Base-by-base conservation (phyloP, 805 yeast species). In the Candida glaebosa region DNA sequence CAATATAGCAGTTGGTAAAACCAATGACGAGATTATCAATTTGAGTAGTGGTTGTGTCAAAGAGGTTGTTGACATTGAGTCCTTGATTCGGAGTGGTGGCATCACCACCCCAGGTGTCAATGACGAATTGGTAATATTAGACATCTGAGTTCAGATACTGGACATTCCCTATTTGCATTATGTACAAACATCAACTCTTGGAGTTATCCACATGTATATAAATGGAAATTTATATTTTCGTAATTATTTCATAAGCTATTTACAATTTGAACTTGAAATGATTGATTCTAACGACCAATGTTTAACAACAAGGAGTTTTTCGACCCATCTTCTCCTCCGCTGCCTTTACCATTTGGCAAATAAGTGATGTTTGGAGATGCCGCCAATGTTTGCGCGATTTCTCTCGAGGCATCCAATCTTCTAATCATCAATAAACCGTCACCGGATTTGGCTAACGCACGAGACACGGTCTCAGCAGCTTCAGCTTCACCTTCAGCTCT, bases 401-500 rank as follows among this genome's bases (percentile, higher is more conserved):
- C 97, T 71, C 87, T 89, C 25, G 96, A 86, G 1, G 99, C 97
- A 62, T 93, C 99, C 52, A 93, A 80, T 70, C 98, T 80, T 76
- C 99, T 81, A 55, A 93, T 90, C 72, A 87, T 77, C 59, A 93
- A 74, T 53, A 93, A 75, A 51, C 98, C 98, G 59, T 93, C 98
- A 63, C 99, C 99, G 18, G 95, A 89, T 71, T 89, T 90, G 41
- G 83, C 79, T 51, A 93, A 77, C 3, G 98, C 97, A 65, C 82
- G 87, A 26, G 96, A 88, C 48, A 93, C 93, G 46, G 82, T 82
- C 46, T 93, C 98, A 3, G 99, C 99, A 44, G 96, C 88, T 65
- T 93, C 98, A 38, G 99, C 99, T 70, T 93, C 99, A 69, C 98
- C 99, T 68, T 93, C 99, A 20, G 99, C 99, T 57, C 98, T 81